Conservation (phyloP, 305 asterid genomes). For the Fraxinus baroniana region DNA sequence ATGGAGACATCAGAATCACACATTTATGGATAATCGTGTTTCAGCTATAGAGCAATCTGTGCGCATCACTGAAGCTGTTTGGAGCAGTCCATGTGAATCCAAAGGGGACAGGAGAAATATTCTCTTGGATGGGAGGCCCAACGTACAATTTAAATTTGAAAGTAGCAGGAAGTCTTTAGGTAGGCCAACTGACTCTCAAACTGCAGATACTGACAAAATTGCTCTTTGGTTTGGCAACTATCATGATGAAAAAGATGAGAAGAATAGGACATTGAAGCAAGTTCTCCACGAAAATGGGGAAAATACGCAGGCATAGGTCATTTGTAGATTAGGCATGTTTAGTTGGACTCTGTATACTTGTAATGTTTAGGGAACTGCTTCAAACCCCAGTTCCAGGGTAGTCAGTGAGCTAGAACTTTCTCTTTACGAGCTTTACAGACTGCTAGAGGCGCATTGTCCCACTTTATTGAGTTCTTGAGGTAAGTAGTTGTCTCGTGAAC, state of each 20-base stretch:
- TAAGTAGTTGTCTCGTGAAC: conserved; percentile 38
- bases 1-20: conserved; percentile 31
- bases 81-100: conserved; percentile 27
- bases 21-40: conserved; percentile 33
- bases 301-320: conserved; percentile 34
- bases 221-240: conserved; percentile 48
- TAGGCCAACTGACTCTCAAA: conserved; percentile 28
- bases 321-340: conserved; percentile 57
- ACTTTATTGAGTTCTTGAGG: conserved; percentile 40
- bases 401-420: conserved; percentile 43
- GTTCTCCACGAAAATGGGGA: conserved; percentile 39
- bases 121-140: conserved; percentile 45
- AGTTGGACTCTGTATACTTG: conserved; percentile 43
- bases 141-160: conserved; percentile 44
- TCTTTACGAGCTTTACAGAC: conserved; percentile 38
- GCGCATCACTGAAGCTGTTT: conserved; percentile 27
- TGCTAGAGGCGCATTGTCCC: conserved; percentile 34
- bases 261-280: conserved; percentile 40
- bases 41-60: conserved; percentile 25
- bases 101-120: conserved; percentile 37
- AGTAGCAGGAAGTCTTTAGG: conserved; percentile 37
- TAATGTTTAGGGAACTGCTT: conserved; percentile 36
- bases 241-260: conserved; percentile 33
- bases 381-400: conserved; percentile 39
- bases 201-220: conserved; percentile 32